These are phyloP conservation scores for Nissolia schottii DNA, from an alignment of 306 rosid species.

Conservation along the genomic window DNA sequence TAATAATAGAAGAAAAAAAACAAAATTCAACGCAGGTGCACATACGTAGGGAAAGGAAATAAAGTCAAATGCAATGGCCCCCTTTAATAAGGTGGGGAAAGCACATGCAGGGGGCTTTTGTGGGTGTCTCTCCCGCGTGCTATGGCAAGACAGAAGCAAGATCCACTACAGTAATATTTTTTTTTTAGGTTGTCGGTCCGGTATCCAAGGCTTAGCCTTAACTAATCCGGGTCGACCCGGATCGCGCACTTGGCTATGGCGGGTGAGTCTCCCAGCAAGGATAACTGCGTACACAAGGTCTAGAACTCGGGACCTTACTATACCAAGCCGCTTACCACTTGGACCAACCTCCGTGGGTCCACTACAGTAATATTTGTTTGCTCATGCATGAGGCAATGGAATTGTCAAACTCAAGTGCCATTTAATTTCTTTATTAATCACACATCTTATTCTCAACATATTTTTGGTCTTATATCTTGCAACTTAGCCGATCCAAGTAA, in stretches of 20 bases:
- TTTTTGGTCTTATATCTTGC: background rate
- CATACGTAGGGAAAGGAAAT: constrained; percentile 16
- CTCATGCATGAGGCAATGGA: constrained; percentile 3
- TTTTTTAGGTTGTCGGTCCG: too few relatives aligned
- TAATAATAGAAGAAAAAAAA: background rate
- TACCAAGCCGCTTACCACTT: too few relatives aligned
- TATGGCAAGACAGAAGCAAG: constrained; percentile 28
- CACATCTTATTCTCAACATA: background rate
- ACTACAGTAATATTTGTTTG: too few relatives aligned
- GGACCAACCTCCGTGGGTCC: too few relatives aligned
- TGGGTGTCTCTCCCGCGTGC: constrained; percentile 31
- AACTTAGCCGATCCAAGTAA: background rate
- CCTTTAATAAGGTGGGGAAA: constrained; percentile 15
- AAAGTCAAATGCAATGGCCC: constrained; percentile 30
- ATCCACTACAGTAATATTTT: constrained; percentile 23
- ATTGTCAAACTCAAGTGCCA: background rate
- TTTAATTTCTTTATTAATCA: background rate
- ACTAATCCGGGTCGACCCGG: too few relatives aligned
- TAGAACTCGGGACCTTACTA: too few relatives aligned
- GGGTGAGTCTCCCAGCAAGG: too few relatives aligned
- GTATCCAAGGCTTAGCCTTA: too few relatives aligned
- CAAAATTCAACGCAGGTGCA: background rate
- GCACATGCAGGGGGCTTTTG: constrained; percentile 26
- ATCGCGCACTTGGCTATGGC: too few relatives aligned
- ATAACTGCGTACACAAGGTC: too few relatives aligned